Evolutionary conservation across 208 protist species (phyloP).

Genomic region (Novymonas esmeraldas): DNA sequence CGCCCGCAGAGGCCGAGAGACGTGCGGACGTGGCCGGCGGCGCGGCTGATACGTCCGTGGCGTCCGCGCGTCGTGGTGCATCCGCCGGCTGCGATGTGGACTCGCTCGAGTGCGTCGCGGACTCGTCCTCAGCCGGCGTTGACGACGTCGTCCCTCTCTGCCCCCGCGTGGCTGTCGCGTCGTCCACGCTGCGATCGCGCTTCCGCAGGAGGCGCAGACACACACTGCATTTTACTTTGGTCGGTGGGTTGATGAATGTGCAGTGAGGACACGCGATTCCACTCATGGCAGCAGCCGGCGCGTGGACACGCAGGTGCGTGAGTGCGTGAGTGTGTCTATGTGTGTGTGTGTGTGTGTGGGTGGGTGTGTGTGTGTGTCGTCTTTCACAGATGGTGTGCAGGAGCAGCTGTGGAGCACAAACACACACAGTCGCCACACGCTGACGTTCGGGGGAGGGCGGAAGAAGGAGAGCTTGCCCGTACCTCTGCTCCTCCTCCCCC

Average conservation of each 20-base stretch:
- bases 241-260: conserved; percentile 60
- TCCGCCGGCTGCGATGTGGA: background rate
- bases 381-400: too few relatives aligned
- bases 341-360: background rate
- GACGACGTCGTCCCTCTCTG: background rate
- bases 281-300: conserved; percentile 12
- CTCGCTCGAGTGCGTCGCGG: background rate
- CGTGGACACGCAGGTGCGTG: background rate
- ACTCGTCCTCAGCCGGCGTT: background rate
- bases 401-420: background rate
- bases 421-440: background rate
- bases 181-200: conserved; percentile 12
- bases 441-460: background rate
- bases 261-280: conserved; percentile 58
- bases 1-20: background rate
- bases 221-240: conserved; percentile 52
- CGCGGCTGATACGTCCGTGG: background rate
- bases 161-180: background rate
- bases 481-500: too few relatives aligned
- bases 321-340: too few relatives aligned
- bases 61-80: background rate
- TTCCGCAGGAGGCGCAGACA: conserved; percentile 57
- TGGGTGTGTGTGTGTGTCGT: too few relatives aligned
- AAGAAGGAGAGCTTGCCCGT: too few relatives aligned
- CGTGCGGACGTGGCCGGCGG: background rate